Base-by-base conservation (phyloP, 768 basidiomycete genomes). In the Suillus subluteus region DNA sequence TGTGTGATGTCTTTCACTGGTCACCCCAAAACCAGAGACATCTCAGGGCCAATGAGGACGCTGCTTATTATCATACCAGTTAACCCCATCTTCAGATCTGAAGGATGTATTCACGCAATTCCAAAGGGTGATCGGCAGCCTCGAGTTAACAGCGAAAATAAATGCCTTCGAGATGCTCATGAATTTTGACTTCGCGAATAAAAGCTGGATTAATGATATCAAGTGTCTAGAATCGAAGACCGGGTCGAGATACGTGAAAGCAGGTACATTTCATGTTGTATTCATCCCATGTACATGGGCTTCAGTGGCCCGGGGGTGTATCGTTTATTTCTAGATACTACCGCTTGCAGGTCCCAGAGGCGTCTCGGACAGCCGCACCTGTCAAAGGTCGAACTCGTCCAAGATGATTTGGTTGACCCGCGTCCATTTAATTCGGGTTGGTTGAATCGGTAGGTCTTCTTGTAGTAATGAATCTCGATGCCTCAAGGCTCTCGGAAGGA, bases 161-260 rank as follows among this genome's bases (percentile, higher is more conserved):
- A 15, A 41, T 41, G 40, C 40, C 15, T 41, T 41, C 40, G 70
- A 61, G 23, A 65, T 73, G 66, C 56, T 76, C 26, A 32, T 70
- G 26, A 67, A 56, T 13, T 69, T 73, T 11, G 61, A 67, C 38
- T 73, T 77, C 52, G 56, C 71, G 62, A 62, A 41, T 26, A 76
- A 77, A 56, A 70, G 70, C 52, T 78, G 75, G 74, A 69, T 70
- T 43, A 73, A 78, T 32, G 26, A 1, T 78, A 77, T 68, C 67
- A 71, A 66, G 75, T 77, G 2, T 72, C 75, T 30, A 75, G 72
- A 3, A 75, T 77, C 0, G 68, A 70, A 1, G 18, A 32, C 4
- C 32, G 32, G 32, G 32, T 32, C 32, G 32, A 32, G 32, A 32
- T 32, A 32, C 32, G 32, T 32, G 32, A 32, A 32, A 32, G 32